These are phyloP conservation scores for Phaffomyces opuntiae DNA, from an alignment of 805 yeast species.

Conservation along the genomic window DNA sequence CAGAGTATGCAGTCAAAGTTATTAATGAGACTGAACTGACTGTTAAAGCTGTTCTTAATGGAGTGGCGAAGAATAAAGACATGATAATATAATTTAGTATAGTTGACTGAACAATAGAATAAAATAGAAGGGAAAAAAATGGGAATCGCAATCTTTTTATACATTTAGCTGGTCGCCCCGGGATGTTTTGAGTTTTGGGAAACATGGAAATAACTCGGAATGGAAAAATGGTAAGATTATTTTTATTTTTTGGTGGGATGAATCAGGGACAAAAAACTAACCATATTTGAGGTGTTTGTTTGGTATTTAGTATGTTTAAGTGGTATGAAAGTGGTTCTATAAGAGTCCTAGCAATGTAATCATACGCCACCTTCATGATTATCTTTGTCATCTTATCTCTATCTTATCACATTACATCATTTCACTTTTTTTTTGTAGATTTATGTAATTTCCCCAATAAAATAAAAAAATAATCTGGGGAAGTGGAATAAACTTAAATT, in stretches of 20 bases:
- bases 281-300: neutral
- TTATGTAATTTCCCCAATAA: too few relatives aligned
- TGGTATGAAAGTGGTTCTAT: neutral
- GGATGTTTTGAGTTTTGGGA: neutral
- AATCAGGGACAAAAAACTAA: neutral
- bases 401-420: too few relatives aligned
- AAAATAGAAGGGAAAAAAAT: neutral
- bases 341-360: neutral
- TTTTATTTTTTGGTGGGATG: neutral
- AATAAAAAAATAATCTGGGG: neutral
- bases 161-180: neutral
- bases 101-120: neutral
- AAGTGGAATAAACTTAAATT: neutral
- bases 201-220: neutral
- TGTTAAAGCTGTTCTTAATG: constrained; percentile 4
- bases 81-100: neutral
- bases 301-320: neutral
- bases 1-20: constrained; percentile 19
- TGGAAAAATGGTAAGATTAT: neutral
- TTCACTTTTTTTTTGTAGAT: too few relatives aligned
- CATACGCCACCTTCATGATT: too few relatives aligned
- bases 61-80: constrained; percentile 3
- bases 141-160: neutral
- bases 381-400: neutral
- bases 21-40: constrained; percentile 15